A percentile compares a stretch with the other conserved stretches of the same genome.
These are phyloP conservation scores for Pseudopithomyces chartarum DNA, from an alignment of 2,329 filamentous ascomycete genomes.

Conservation along the genomic window DNA sequence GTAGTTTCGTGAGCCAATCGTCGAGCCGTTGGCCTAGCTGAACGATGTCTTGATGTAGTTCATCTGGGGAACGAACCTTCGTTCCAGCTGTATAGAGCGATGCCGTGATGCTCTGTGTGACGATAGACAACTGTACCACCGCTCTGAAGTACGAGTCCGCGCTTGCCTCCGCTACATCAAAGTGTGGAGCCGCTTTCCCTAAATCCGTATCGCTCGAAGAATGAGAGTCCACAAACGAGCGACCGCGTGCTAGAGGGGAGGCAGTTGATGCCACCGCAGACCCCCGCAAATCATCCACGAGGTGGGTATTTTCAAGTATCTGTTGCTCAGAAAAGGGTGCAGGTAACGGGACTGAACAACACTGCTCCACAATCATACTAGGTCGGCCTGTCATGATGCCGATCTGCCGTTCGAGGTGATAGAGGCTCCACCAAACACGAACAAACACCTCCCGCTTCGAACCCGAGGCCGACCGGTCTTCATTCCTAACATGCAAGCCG, in stretches of 20 bases:
- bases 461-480: slow-evolving; percentile 33
- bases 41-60: slow-evolving; percentile 41
- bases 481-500: slow-evolving; percentile 47
- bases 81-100: slow-evolving; percentile 46
- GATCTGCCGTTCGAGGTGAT: slow-evolving; percentile 45
- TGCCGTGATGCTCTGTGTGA: slow-evolving; percentile 41
- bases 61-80: slow-evolving; percentile 34
- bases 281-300: slow-evolving; percentile 12
- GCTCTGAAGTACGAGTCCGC: slow-evolving; percentile 34
- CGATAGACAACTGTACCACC: slow-evolving; percentile 33
- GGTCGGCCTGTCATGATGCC: slow-evolving; percentile 47
- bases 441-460: slow-evolving; percentile 42
- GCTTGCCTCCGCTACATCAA: slow-evolving; percentile 15
- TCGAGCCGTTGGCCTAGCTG: slow-evolving; percentile 39
- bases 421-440: slow-evolving; percentile 50
- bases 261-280: slow-evolving; percentile 6
- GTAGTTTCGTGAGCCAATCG: slow-evolving; percentile 40
- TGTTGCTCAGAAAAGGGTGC: slow-evolving; percentile 27
- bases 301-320: slow-evolving; percentile 14
- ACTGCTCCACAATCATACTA: slow-evolving; percentile 42
- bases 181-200: slow-evolving; percentile 5
- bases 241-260: neutral
- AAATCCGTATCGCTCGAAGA: slow-evolving; percentile 6
- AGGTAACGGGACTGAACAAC: slow-evolving; percentile 43
- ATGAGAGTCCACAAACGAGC: slow-evolving; percentile 1